Percentiles rank a stretch among this genome's conserved stretches.
Conservation (phyloP, 768 basidiomycete genomes). For the Termitomyces sp. region DNA sequence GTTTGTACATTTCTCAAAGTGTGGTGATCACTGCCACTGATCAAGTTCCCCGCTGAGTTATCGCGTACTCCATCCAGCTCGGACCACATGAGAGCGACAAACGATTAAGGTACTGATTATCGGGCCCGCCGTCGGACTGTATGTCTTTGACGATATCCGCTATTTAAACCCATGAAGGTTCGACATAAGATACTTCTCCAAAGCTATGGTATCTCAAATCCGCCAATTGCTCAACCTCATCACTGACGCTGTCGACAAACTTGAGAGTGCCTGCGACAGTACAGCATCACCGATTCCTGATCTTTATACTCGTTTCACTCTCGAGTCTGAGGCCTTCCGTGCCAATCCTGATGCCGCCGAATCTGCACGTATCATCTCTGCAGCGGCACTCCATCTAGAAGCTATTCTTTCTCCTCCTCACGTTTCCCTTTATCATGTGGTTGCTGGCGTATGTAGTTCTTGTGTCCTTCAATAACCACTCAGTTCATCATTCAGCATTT, state of each 20-base stretch:
- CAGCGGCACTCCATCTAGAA: constrained; percentile 10
- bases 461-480: not conserved
- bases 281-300: not conserved
- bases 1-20: too few species aligned
- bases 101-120: not conserved
- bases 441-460: constrained; percentile 5
- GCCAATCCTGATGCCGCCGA: not conserved
- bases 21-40: too few species aligned
- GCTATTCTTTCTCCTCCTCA: constrained; percentile 10
- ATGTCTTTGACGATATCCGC: not conserved
- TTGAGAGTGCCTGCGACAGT: not conserved
- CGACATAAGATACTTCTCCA: not conserved
- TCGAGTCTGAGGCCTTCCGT: constrained; percentile 3
- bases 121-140: not conserved
- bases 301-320: not conserved
- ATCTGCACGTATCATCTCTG: constrained; percentile 5
- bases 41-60: too few species aligned
- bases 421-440: constrained; percentile 3
- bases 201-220: constrained; percentile 2
- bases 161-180: not conserved
- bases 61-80: too few species aligned
- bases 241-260: constrained; percentile 2
- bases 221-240: constrained; percentile 3
- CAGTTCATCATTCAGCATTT: constrained; percentile 2
- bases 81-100: too few species aligned